Evolutionary conservation across 805 yeast species (phyloP), one percentile per base, ranked within the genome.

Genomic region (Candida boidinii): DNA sequence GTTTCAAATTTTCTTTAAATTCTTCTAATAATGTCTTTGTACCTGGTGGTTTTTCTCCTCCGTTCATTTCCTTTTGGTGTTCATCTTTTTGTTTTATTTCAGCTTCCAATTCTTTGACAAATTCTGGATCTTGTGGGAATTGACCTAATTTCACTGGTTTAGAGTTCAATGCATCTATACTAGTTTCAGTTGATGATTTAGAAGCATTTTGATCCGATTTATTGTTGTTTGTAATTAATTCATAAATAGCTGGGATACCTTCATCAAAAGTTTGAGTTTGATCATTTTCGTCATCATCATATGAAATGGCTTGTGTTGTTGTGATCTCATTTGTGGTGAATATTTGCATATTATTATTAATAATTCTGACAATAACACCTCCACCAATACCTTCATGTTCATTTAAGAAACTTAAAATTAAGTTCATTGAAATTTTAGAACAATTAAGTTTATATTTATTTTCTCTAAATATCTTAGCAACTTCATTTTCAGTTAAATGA

Each of bases 341-440:
- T 7, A 76, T 70, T 31, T 69, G 77, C 45, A 92, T 66, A 53
- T 85, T 76, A 58, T 86, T 88, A 60, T 92, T 92, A 41, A 92
- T 78, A 30, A 86, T 69, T 44, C 96, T 66, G 30, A 92, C 84
- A 34, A 90, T 66, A 24, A 90, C 72, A 2, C 88, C 80, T 2
- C 97, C 97, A 27, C 97, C 97, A 34, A 79, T 78, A 8, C 81
- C 80, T 56, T 87, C 96, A 53, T 87, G 85, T 50, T 90, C 96
- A 53, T 86, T 94, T 34, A 92, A 58, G 45, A 87, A 90, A 52
- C 85, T 84, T 34, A 92, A 64, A 42, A 92, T 68, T 44, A 90
- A 61, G 52, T 87, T 92, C 49, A 90, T 68, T 4, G 94, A 76
- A 1, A 96, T 87, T 41, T 83, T 78, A 11, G 95, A 80, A 29